Evolutionary conservation across 164 flowering plant species (phyloP).

Genomic region (Aristolochia fimbriata): DNA sequence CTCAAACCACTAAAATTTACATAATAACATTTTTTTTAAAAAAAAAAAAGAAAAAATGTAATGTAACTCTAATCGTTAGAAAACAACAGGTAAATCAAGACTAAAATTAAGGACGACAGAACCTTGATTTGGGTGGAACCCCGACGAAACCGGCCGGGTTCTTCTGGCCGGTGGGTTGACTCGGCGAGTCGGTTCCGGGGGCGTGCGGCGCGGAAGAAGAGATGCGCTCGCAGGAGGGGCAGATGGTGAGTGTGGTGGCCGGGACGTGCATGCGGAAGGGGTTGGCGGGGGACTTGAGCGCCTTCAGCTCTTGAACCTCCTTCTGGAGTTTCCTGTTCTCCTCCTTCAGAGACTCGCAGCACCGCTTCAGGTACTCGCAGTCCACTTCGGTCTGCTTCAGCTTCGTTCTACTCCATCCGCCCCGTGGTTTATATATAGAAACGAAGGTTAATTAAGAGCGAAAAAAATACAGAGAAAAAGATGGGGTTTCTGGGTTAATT

Average conservation of each 20-base stretch:
- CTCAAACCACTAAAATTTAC: not conserved
- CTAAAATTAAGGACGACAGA: not conserved
- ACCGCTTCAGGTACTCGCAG: slow-evolving; percentile 69
- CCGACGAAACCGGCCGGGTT: not conserved
- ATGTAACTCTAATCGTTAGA: too few species aligned
- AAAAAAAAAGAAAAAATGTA: not conserved
- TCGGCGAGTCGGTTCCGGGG: too few species aligned
- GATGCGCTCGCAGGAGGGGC: slow-evolving; percentile 71
- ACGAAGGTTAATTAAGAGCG: too few species aligned
- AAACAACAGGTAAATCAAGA: too few species aligned
- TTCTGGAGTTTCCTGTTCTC: slow-evolving; percentile 63
- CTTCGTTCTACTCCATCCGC: slow-evolving; percentile 81
- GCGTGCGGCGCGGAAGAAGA: not conserved
- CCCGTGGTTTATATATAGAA: too few species aligned
- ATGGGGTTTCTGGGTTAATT: not conserved
- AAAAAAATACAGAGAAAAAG: too few species aligned
- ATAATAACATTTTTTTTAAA: not conserved
- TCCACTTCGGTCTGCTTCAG: slow-evolving; percentile 86
- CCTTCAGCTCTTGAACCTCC: slow-evolving; percentile 64
- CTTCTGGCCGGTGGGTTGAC: not conserved
- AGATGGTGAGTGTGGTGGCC: slow-evolving; percentile 75
- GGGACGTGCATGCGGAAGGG: slow-evolving; percentile 72
- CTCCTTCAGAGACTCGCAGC: slow-evolving; percentile 63
- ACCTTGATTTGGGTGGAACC: slow-evolving; percentile 3
- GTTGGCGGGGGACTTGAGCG: slow-evolving; percentile 36